A percentile compares a stretch with the other conserved stretches of the same genome.
These are phyloP conservation scores for Nemophila menziesii DNA, from an alignment of 257 asterid species.

Conservation along the genomic window DNA sequence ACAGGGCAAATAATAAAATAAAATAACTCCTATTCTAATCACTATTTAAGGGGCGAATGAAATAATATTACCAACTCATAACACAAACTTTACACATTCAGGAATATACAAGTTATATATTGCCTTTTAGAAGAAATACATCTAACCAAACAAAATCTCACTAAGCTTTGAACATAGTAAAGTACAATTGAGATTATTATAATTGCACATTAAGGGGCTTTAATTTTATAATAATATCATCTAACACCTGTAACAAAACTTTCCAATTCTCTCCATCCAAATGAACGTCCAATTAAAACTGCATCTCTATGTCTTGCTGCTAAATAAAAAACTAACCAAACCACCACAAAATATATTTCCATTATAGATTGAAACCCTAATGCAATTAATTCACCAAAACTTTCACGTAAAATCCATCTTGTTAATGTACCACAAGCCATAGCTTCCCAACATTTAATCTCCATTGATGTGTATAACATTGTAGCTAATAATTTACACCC, in stretches of 20 bases:
- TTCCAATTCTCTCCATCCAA: slow-evolving; percentile 68
- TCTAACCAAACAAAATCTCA: slow-evolving; percentile 40
- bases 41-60: not conserved
- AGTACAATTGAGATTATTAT: slow-evolving; percentile 22
- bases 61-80: slow-evolving; percentile 17
- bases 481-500: slow-evolving; percentile 56
- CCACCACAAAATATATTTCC: slow-evolving; percentile 81
- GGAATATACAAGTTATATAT: slow-evolving; percentile 48
- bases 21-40: not conserved
- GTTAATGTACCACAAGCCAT: slow-evolving; percentile 60
- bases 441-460: slow-evolving; percentile 67
- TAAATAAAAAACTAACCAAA: slow-evolving; percentile 71
- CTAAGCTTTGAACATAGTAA: slow-evolving; percentile 13
- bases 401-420: slow-evolving; percentile 49
- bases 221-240: slow-evolving; percentile 23
- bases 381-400: slow-evolving; percentile 43
- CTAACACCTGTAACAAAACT: slow-evolving; percentile 51
- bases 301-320: slow-evolving; percentile 71
- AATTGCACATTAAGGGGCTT: slow-evolving; percentile 22
- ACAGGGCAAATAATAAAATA: not conserved
- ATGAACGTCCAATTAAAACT: slow-evolving; percentile 42
- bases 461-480: slow-evolving; percentile 50
- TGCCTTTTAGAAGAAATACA: slow-evolving; percentile 35
- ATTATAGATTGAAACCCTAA: slow-evolving; percentile 52
- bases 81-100: slow-evolving; percentile 34